Percentiles rank a stretch among this genome's conserved stretches.
These are phyloP conservation scores for Trametes hirsuta DNA, from an alignment of 1,284 basidiomycete genomes.

Conservation along the genomic window DNA sequence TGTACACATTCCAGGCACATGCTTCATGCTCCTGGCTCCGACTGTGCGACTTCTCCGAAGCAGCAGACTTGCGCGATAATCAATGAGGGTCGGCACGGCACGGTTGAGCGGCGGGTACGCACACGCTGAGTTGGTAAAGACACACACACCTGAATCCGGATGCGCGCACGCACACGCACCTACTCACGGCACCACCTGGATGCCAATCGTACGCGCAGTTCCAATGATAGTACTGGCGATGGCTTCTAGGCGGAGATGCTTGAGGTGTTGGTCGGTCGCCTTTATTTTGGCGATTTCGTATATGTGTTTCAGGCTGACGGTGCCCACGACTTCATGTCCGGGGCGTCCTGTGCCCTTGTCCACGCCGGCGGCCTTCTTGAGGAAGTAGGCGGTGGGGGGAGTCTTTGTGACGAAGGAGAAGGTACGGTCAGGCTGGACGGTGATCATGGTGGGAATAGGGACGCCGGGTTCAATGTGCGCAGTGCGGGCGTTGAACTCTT, in stretches of 20 bases:
- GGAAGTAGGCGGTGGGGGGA: conserved; percentile 89
- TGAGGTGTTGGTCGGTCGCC: conserved; percentile 85
- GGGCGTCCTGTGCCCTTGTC: conserved; percentile 87
- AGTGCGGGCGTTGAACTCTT: conserved; percentile 93
- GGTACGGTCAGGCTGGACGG: conserved; percentile 92
- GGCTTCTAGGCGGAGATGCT: conserved; percentile 81
- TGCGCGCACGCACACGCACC: conserved; percentile 36
- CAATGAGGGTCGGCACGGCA: conserved; percentile 21
- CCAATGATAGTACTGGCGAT: conserved; percentile 89
- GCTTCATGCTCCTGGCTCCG: conserved; percentile 18
- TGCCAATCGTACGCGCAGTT: conserved; percentile 82
- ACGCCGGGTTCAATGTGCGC: conserved; percentile 87
- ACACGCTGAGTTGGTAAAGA: conserved; percentile 24
- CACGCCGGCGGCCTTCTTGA: conserved; percentile 91
- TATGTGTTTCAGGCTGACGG: conserved; percentile 93
- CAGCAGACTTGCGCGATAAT: conserved; percentile 17
- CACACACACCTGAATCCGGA: conserved; percentile 29
- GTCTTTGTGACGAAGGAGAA: conserved; percentile 94
- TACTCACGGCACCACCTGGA: conserved; percentile 84
- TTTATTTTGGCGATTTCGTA: conserved; percentile 99
- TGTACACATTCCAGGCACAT: conserved; percentile 28
- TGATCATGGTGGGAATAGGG: conserved; percentile 90
- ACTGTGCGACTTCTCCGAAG: conserved; percentile 21
- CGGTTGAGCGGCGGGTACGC: conserved; percentile 28
- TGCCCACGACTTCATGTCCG: conserved; percentile 77